Evolutionary conservation across 1,139 yeast species (phyloP).

Genomic region (Spathaspora sp.): DNA sequence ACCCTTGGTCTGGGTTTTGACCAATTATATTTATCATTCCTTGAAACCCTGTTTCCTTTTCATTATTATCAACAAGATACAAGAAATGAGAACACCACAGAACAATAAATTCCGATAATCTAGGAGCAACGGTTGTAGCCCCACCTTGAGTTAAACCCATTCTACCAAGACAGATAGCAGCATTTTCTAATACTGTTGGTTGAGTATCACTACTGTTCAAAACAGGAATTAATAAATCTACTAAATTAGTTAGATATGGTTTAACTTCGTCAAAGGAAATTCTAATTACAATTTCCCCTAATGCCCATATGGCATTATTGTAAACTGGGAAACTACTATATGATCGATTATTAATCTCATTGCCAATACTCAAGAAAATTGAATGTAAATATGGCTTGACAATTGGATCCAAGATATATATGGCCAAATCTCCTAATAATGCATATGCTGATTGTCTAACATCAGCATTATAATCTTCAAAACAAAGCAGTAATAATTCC

Average conservation of each 20-base stretch:
- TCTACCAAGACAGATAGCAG: constrained; percentile 93
- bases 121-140: constrained; percentile 53
- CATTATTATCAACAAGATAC: constrained; percentile 70
- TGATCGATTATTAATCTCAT: constrained; percentile 59
- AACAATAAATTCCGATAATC: constrained; percentile 54
- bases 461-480: constrained; percentile 76
- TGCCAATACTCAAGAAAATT: constrained; percentile 62
- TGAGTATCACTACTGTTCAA: constrained; percentile 57
- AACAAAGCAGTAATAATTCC: constrained; percentile 65
- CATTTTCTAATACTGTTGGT: constrained; percentile 74
- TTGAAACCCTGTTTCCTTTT: constrained; percentile 74
- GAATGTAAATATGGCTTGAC: constrained; percentile 57
- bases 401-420: constrained; percentile 51
- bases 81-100: constrained; percentile 70
- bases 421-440: constrained; percentile 82
- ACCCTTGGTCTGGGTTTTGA: constrained; percentile 61
- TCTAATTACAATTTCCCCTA: constrained; percentile 81
- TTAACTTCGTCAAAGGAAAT: constrained; percentile 48
- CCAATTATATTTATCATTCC: constrained; percentile 74
- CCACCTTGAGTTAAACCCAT: constrained; percentile 64
- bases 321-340: constrained; percentile 60
- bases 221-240: constrained; percentile 64
- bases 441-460: constrained; percentile 94
- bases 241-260: constrained; percentile 61
- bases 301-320: constrained; percentile 92